phyloP scores from a whole-genome alignment of 345 rosid species.

The Boechera retrofracta region DNA sequence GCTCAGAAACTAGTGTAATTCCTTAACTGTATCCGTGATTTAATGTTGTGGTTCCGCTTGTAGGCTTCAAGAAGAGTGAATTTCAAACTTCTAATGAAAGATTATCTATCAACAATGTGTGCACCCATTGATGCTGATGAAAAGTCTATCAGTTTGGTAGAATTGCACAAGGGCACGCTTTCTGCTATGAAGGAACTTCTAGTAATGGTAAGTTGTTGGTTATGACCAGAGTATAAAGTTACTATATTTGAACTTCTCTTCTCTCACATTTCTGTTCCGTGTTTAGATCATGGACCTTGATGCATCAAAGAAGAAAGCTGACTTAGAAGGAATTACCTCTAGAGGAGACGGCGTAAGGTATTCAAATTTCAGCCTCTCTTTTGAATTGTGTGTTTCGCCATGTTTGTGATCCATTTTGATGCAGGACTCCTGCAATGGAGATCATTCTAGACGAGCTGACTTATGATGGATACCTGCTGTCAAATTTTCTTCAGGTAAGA shows the following conservation, averaged over 20 bases:
- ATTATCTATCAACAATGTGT: slow-evolving; percentile 64
- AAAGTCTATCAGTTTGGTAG: slow-evolving; percentile 55
- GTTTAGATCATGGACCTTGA: slow-evolving; percentile 86
- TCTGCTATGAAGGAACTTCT: slow-evolving; percentile 66
- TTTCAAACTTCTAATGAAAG: slow-evolving; percentile 69
- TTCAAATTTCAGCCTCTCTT: slow-evolving; percentile 13
- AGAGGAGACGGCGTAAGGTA: slow-evolving; percentile 90
- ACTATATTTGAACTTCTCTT: background rate
- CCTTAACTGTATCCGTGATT: background rate
- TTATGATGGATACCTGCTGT: slow-evolving; percentile 58
- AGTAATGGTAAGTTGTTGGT: slow-evolving; percentile 51
- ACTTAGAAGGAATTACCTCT: slow-evolving; percentile 55
- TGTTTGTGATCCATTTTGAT: slow-evolving; percentile 38
- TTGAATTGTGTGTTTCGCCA: slow-evolving; percentile 17
- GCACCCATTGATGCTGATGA: slow-evolving; percentile 46
- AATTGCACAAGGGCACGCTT: slow-evolving; percentile 54
- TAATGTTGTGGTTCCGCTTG: slow-evolving; percentile 20
- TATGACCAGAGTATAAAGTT: background rate
- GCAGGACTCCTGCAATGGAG: slow-evolving; percentile 76
- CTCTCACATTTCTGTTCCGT: slow-evolving; percentile 28
- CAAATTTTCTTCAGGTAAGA: slow-evolving; percentile 71
- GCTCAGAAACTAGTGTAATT: slow-evolving; percentile 2
- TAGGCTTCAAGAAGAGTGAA: slow-evolving; percentile 80
- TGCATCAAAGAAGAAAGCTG: slow-evolving; percentile 68
- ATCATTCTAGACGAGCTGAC: slow-evolving; percentile 75